A percentile compares a stretch with the other conserved stretches of the same genome.
phyloP scores from a whole-genome alignment of 1,284 basidiomycete genomes.

The Ceratorhiza oryzae-sativae region DNA sequence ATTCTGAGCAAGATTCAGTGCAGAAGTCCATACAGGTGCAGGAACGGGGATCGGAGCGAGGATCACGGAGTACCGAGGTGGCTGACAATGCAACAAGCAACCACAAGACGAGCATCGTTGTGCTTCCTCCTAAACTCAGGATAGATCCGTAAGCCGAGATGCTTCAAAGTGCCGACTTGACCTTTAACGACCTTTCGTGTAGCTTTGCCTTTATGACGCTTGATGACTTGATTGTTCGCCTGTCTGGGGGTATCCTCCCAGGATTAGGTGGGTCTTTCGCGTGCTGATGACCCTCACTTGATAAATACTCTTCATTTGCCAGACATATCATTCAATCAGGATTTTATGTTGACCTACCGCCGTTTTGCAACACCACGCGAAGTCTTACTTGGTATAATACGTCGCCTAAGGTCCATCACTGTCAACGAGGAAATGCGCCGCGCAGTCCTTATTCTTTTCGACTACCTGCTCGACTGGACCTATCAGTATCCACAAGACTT shows the following conservation, averaged over 20 bases:
- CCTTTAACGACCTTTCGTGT: background rate
- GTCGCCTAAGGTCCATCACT: slow-evolving; percentile 56
- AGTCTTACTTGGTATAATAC: slow-evolving; percentile 83
- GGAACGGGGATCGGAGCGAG: background rate
- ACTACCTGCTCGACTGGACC: slow-evolving; percentile 76
- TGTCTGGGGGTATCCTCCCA: slow-evolving; percentile 1
- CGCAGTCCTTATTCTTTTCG: slow-evolving; percentile 52
- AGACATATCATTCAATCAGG: slow-evolving; percentile 76
- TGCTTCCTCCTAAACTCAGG: slow-evolving; percentile 1
- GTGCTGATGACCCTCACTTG: slow-evolving; percentile 20
- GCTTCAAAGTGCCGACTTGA: background rate
- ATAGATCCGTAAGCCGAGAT: slow-evolving; percentile 14
- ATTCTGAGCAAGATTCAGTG: no score
- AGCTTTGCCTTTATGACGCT: slow-evolving; percentile 34
- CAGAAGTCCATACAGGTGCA: background rate
- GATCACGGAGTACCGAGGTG: background rate
- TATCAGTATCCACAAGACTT: slow-evolving; percentile 75
- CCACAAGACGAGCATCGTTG: background rate
- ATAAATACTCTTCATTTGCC: slow-evolving; percentile 26
- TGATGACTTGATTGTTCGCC: slow-evolving; percentile 19
- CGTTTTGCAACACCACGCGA: slow-evolving; percentile 76
- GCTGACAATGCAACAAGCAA: background rate
- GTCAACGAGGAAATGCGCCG: slow-evolving; percentile 12
- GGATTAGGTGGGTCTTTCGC: background rate
- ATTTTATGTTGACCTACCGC: slow-evolving; percentile 80